These are phyloP conservation scores for Penicillium egyptiacum DNA, from an alignment of 495 filamentous ascomycete species.

Conservation along the genomic window DNA sequence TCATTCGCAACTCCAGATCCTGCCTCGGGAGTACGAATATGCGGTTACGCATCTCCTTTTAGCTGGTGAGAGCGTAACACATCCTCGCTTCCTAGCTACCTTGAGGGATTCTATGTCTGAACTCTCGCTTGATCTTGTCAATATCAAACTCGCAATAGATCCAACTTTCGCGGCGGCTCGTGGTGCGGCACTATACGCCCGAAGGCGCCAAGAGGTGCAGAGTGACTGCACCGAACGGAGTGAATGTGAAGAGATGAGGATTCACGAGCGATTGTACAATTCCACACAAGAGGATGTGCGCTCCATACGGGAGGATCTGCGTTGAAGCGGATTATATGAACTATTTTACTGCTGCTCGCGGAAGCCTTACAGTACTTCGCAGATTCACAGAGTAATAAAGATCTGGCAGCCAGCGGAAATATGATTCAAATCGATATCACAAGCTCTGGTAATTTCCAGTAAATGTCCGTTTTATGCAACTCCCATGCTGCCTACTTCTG, in stretches of 20 bases:
- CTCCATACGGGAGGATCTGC: no score
- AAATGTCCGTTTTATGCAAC: no score
- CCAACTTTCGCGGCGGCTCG: constrained; percentile 19
- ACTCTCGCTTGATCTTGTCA: not conserved
- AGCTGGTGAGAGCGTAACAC: constrained; percentile 17
- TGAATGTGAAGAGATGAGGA: constrained; percentile 7
- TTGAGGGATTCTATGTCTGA: constrained; percentile 14
- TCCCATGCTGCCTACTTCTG: no score
- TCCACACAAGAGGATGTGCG: not conserved
- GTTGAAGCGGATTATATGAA: no score
- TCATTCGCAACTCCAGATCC: constrained; percentile 14
- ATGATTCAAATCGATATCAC: no score
- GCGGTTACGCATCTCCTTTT: constrained; percentile 13
- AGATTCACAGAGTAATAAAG: no score
- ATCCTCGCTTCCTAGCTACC: constrained; percentile 12
- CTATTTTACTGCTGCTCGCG: no score
- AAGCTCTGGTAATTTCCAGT: no score
- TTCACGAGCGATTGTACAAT: not conserved
- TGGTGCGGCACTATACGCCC: constrained; percentile 19
- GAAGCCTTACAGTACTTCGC: no score
- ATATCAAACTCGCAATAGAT: constrained; percentile 6
- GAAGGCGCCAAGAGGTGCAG: constrained; percentile 21
- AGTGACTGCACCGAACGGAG: constrained; percentile 11
- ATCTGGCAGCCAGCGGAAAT: no score
- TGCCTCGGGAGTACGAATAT: constrained; percentile 10